These are phyloP conservation scores for Raphidocelis subcapitata DNA, from an alignment of 139 green algal species.

Conservation along the genomic window DNA sequence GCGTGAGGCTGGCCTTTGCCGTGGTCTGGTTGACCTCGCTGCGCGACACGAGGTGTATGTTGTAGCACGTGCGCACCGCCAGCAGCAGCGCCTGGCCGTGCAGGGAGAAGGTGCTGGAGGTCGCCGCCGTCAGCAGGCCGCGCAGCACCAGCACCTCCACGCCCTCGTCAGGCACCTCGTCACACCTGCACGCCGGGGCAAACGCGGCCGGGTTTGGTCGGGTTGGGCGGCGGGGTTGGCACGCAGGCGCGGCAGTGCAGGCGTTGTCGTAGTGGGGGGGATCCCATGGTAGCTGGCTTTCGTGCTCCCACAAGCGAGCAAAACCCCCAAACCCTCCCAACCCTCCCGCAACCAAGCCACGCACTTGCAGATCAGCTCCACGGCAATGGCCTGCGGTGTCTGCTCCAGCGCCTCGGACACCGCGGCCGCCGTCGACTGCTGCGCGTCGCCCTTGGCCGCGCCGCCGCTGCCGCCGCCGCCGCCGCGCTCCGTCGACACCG, in stretches of 20 bases:
- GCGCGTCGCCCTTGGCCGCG: not conserved
- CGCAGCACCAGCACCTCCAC: slow-evolving; percentile 93
- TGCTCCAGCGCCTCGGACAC: not conserved
- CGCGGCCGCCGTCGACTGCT: not conserved
- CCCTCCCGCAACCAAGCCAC: too few relatives aligned
- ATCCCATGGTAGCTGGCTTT: too few relatives aligned
- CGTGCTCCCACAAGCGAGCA: not conserved
- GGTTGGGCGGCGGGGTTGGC: not conserved
- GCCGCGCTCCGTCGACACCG: slow-evolving; percentile 13
- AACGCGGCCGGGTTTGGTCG: not conserved
- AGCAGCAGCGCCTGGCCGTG: slow-evolving; percentile 84
- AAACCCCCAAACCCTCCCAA: too few relatives aligned
- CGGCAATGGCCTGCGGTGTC: slow-evolving; percentile 64
- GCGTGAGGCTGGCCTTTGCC: slow-evolving; percentile 93
- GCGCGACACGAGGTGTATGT: slow-evolving; percentile 90
- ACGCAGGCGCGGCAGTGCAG: not conserved
- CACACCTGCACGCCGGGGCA: slow-evolving; percentile 55
- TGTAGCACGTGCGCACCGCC: slow-evolving; percentile 93
- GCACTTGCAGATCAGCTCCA: slow-evolving; percentile 82
- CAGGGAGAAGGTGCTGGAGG: slow-evolving; percentile 75
- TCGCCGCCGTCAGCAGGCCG: slow-evolving; percentile 86
- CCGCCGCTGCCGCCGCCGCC: not conserved
- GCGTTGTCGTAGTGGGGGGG: too few relatives aligned
- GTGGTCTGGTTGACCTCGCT: slow-evolving; percentile 90
- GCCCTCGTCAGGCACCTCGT: slow-evolving; percentile 90